Base-by-base conservation (phyloP, 345 rosid genomes). In the Combretum micranthum region DNA sequence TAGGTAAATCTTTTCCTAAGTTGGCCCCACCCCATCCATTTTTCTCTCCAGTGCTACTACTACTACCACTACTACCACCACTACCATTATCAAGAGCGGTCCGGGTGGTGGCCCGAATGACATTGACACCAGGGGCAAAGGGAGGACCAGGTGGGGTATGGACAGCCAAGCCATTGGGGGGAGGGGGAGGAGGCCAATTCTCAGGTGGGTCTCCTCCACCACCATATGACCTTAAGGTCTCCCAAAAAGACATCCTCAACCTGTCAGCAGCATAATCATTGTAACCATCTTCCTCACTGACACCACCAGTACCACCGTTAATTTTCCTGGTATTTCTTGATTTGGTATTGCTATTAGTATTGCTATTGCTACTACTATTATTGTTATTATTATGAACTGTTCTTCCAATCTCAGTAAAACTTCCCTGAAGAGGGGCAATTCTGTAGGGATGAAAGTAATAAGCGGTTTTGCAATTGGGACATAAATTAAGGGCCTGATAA, bases 381-480 rank as follows among this genome's bases (percentile, higher is more conserved):
- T 57, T 57, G 18, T 14, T 46, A 32, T 57, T 46, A 14, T 25
- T 45, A 11, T 63, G 21, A 13, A 64, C 61, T 47, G 67, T 68
- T 46, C 85, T 69, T 20, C 87, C 86, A 67, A 92, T 84, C 81
- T 92, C 98, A 17, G 84, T 63, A 61, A 92, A 92, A n/a, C 82
- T 92, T 14, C 98, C 98, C 57, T 86, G 96, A 1, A 88, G 87
- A 25, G 95, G 93, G 47, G 84, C 74, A 59, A 71, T 75, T 50
- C 78, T 72, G 68, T 57, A 57, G 21, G 93, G 93, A n/a, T 82
- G 77, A 53, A 82, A 85, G 55, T 85, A 85, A 62, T 85, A 92
- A 26, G 95, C 95, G 0, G 93, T 79, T 72, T 85, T 88, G 66
- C 98, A 92, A 74, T 71, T 84, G 47, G 98, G 93, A 72, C 98